phyloP scores from a whole-genome alignment of 1,139 yeast genomes.

The Geotrichum bryndzae region DNA sequence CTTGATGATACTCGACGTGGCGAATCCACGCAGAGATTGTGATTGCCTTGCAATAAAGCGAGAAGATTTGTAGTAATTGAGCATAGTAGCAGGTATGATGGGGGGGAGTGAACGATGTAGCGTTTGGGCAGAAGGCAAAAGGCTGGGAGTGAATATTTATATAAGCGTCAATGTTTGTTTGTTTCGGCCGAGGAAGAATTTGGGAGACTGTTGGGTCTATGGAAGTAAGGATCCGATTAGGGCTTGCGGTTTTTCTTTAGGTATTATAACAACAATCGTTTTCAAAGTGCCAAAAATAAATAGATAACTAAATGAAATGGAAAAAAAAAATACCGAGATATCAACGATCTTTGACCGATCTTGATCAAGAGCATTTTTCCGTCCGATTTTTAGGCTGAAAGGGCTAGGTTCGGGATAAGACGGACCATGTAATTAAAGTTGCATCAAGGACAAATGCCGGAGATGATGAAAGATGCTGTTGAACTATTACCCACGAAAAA shows the following conservation, averaged over 20 bases:
- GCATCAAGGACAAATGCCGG: too few species aligned
- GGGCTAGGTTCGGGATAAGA: too few species aligned
- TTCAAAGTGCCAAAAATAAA: not conserved
- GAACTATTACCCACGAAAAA: too few species aligned
- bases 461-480: too few species aligned
- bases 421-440: too few species aligned
- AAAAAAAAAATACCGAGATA: too few species aligned
- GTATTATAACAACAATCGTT: not conserved
- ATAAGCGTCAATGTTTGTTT: not conserved
- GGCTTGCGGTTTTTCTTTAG: not conserved
- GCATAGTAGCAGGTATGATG: not conserved
- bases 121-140: not conserved
- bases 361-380: too few species aligned
- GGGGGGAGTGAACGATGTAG: not conserved
- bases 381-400: too few species aligned
- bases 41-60: not conserved
- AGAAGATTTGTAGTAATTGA: not conserved
- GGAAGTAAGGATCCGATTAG: not conserved
- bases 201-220: not conserved
- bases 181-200: not conserved
- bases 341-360: too few species aligned
- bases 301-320: not conserved
- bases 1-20: not conserved
- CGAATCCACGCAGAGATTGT: not conserved
- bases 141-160: not conserved